Base-by-base conservation (phyloP, 768 basidiomycete species). In the Leccinum broughii region DNA sequence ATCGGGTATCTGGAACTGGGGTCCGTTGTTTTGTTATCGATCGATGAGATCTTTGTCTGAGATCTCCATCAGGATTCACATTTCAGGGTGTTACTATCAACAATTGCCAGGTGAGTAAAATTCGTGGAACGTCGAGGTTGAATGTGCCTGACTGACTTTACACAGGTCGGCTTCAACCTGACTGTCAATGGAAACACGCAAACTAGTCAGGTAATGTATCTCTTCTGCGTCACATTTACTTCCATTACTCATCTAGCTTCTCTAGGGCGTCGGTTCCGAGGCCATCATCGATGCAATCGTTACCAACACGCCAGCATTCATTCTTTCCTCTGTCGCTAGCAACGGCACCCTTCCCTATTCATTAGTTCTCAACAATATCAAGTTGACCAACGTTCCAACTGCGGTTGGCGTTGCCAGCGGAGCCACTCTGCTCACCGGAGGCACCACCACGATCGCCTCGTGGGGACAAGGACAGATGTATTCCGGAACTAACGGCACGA, bases 381-480 rank as follows among this genome's bases (percentile, higher is more conserved):
- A 63, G 39, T 60, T 79, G 46, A 66, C 34, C 4, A 71, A 76
- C 34, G 78, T 79, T 41, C 62, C 70, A 7, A 72, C 55, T 6
- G 72, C 77, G 11, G 72, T 82, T n/a, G 75, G 70, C 10, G 37
- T 54, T 20, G 75, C 62, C 6, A 61, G 63, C 34, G 77, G 78
- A 11, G 62, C 46, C 9, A 72, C 69, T 4, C 62, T 80, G 13
- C 72, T 82, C 13, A 54, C 65, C 0, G 78, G 78, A 15, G 78
- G 76, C 17, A 74, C 72, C 3, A 70, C 56, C 20, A 70, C 64
- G 9, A 76, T 76, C 41, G 64, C 72, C 0, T 83, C 85, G 4
- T 92, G 90, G 91, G 89, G 75, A 6, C 90, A 92, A 72, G 91
- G 91, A 41, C 83, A 92, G 62, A 76, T 86, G 17, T 92, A 81